phyloP scores from a whole-genome alignment of 2,329 filamentous ascomycete species.

The Elsinoe ampelina region DNA sequence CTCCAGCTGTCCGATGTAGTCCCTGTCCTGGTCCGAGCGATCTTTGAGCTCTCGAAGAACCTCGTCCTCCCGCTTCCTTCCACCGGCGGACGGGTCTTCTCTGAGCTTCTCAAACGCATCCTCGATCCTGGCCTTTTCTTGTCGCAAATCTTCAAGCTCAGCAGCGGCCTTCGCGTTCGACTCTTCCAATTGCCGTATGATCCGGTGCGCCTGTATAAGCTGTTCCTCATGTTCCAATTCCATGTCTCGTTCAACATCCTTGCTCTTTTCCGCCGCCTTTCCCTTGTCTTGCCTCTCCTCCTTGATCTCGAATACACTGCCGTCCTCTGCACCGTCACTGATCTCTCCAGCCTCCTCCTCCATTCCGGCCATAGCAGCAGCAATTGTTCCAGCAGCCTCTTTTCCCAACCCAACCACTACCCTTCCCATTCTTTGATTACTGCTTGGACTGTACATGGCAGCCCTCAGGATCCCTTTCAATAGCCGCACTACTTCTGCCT shows the following conservation, averaged over 20 bases:
- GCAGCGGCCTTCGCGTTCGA: slow-evolving; percentile 32
- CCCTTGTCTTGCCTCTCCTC: slow-evolving; percentile 18
- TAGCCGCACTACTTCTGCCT: slow-evolving; percentile 30
- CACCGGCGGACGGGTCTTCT: slow-evolving; percentile 35
- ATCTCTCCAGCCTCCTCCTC: slow-evolving; percentile 24
- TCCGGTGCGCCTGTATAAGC: slow-evolving; percentile 40
- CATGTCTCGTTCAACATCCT: slow-evolving; percentile 29
- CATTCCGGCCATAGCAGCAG: slow-evolving; percentile 33
- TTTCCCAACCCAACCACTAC: slow-evolving; percentile 31
- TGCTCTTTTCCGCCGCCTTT: slow-evolving; percentile 18
- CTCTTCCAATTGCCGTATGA: slow-evolving; percentile 35
- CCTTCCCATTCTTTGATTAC: slow-evolving; percentile 39
- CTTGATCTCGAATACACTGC: slow-evolving; percentile 20
- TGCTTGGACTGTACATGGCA: slow-evolving; percentile 38
- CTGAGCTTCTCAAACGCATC: slow-evolving; percentile 40
- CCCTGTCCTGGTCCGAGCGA: slow-evolving; percentile 36
- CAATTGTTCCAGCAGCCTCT: slow-evolving; percentile 30
- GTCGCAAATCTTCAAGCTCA: slow-evolving; percentile 34
- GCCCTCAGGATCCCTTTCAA: slow-evolving; percentile 42
- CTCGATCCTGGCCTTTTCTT: slow-evolving; percentile 36
- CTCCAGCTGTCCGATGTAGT: slow-evolving; percentile 43
- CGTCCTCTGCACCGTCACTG: slow-evolving; percentile 24
- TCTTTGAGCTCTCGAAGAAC: slow-evolving; percentile 35
- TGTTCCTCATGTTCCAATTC: slow-evolving; percentile 43
- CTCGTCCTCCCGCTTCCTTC: slow-evolving; percentile 32